Percentiles rank a stretch among this genome's conserved stretches.
Evolutionary conservation across 345 rosid genomes (phyloP).

Genomic region (Lenwebbia sp.): DNA sequence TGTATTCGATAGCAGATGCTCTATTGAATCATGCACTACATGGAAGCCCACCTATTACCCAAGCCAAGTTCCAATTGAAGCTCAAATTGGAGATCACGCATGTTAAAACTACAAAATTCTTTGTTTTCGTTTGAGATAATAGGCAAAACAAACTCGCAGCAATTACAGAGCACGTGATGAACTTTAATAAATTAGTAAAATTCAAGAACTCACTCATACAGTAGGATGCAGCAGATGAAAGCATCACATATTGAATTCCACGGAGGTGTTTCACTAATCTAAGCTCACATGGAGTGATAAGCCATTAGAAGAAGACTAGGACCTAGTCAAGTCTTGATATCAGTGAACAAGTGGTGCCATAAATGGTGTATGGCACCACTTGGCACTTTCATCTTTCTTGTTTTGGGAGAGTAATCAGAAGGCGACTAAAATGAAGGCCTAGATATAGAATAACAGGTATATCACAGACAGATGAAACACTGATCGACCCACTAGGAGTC

Average conservation of each 20-base stretch:
- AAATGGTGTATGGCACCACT: neutral
- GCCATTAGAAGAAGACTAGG: neutral
- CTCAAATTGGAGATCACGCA: neutral
- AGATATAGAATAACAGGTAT: neutral
- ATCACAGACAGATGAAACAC: neutral
- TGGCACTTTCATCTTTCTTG: neutral
- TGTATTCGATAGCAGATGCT: neutral
- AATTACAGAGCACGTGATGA: neutral
- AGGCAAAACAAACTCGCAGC: neutral
- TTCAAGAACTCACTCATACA: neutral
- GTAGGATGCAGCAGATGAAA: neutral
- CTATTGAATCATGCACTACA: neutral
- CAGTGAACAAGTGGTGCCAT: neutral
- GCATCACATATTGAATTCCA: neutral
- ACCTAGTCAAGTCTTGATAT: neutral
- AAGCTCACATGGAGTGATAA: neutral
- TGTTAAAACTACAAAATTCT: neutral
- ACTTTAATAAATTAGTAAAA: neutral
- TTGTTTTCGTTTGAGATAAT: neutral
- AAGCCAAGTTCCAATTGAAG: neutral
- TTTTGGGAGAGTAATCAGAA: neutral
- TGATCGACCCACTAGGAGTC: neutral
- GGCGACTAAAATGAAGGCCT: neutral
- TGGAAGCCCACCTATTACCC: neutral
- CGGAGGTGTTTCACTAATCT: fast-evolving